Base-by-base conservation (phyloP, 129 eudicot genomes). In the Helianthus tuberosus region DNA sequence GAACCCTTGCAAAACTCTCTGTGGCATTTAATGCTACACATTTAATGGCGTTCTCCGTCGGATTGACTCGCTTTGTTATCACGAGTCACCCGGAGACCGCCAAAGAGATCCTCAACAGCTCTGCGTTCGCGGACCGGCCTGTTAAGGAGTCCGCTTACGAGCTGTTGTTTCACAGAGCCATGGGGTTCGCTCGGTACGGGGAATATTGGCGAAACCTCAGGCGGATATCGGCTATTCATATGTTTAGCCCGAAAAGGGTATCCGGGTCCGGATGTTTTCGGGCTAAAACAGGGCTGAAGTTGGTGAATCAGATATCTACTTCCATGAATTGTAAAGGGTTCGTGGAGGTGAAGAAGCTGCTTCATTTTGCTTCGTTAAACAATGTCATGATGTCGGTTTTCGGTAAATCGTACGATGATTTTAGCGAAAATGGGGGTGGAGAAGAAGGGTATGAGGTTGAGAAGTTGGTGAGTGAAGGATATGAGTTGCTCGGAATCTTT, bases 141-240 rank as follows among this genome's bases (percentile, higher is more conserved):
- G 85, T 93, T 10, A 93, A 93, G 49, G 97, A 93, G 64, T 88
- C 96, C 0, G 98, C 98, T 0, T 90, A 88, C 29, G 89, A 78
- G 86, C 91, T 93, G 2, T 44, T 93, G 77, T 93, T 93, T 17
- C 84, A 90, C 41, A 78, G 97, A 2, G 98, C 98, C 0, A 93
- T 93, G 96, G 98, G 98, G 5, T 93, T 93, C 15, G 98, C 98
- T 0, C 97, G 93, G 0, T 93, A 88, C 11, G 98, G 98, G 0
- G 96, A 88, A 32, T 90, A 93, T 35, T 93, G 98, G 98, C 83
- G 98, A 57, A 81, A 83, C 39, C 53, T 93, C 29, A 86, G 98
- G 69, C 83, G 89, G 39, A 86, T 93, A 4, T 88, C 97, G 0
- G 88, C 96, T 0, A 75, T 89, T 36, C 83, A 93, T 75, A 49